Evolutionary conservation across 352 stramenopile species (phyloP).

Genomic region (Pythium insidiosum): DNA sequence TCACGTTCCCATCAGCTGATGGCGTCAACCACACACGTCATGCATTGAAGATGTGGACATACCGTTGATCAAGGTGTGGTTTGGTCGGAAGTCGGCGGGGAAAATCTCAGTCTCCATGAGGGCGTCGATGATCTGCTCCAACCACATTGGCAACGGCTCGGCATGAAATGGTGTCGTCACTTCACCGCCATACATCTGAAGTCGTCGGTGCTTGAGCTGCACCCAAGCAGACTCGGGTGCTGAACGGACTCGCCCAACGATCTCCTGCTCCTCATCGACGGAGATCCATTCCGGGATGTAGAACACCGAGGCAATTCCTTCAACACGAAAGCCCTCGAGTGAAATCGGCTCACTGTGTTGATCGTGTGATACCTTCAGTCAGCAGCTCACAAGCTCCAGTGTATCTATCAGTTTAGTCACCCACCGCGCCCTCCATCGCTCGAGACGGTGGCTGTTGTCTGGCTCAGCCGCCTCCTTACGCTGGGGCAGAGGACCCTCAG

Average conservation of each 20-base stretch:
- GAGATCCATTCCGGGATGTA: slow-evolving; percentile 65
- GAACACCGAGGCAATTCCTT: slow-evolving; percentile 34
- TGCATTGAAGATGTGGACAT: not conserved
- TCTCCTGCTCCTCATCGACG: slow-evolving; percentile 38
- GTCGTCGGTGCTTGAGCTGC: slow-evolving; percentile 43
- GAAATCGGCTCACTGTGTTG: slow-evolving; percentile 21
- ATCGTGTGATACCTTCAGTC: not conserved
- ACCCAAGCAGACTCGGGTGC: slow-evolving; percentile 36
- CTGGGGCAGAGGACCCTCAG: too few species aligned
- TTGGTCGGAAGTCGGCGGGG: slow-evolving; percentile 30
- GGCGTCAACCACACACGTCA: not conserved
- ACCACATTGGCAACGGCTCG: slow-evolving; percentile 37
- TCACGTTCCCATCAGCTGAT: not conserved
- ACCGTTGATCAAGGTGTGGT: slow-evolving; percentile 74
- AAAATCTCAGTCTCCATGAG: slow-evolving; percentile 51
- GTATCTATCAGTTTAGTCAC: too few species aligned
- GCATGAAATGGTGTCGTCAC: slow-evolving; percentile 41
- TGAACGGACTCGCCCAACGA: slow-evolving; percentile 48
- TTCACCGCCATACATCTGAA: slow-evolving; percentile 67
- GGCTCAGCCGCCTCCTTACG: too few species aligned
- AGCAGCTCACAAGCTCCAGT: not conserved
- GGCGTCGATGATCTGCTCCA: slow-evolving; percentile 36
- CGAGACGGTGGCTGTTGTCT: too few species aligned
- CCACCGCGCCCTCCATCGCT: too few species aligned
- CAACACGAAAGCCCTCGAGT: slow-evolving; percentile 22